Conservation (phyloP, 2,329 filamentous ascomycete species). For the Phaeosphaeria sp. region DNA sequence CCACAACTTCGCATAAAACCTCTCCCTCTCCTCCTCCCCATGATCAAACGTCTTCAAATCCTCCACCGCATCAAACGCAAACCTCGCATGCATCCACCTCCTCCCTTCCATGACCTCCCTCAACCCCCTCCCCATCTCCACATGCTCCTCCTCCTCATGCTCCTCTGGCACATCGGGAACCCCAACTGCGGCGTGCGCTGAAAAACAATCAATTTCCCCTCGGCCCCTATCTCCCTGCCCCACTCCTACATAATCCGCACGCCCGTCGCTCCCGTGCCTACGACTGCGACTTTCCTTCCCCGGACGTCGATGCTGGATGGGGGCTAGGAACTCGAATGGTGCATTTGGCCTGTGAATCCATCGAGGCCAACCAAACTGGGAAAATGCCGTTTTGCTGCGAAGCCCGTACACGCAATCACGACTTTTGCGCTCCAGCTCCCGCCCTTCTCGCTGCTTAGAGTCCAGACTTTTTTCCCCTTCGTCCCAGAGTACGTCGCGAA, state of each 20-base stretch:
- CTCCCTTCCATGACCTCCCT: slow-evolving; percentile 42
- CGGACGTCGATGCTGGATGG: slow-evolving; percentile 59
- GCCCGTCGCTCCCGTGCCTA: slow-evolving; percentile 68
- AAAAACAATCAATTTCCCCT: slow-evolving; percentile 61
- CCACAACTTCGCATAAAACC: slow-evolving; percentile 48
- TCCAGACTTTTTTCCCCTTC: not conserved
- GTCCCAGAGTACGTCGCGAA: slow-evolving; percentile 54
- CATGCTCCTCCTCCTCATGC: slow-evolving; percentile 12
- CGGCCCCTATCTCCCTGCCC: slow-evolving; percentile 55
- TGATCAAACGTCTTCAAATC: slow-evolving; percentile 54
- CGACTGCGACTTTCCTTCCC: slow-evolving; percentile 63
- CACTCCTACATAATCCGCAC: slow-evolving; percentile 67
- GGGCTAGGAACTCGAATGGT: slow-evolving; percentile 66
- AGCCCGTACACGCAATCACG: slow-evolving; percentile 59
- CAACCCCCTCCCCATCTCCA: slow-evolving; percentile 5
- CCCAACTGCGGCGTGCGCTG: slow-evolving; percentile 63
- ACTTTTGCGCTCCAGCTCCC: slow-evolving; percentile 59
- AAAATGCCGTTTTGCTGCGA: slow-evolving; percentile 63
- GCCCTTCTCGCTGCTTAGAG: slow-evolving; percentile 18
- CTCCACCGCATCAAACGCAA: slow-evolving; percentile 46
- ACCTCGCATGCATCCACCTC: slow-evolving; percentile 5
- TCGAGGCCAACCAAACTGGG: slow-evolving; percentile 64
- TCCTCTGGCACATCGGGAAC: slow-evolving; percentile 8
- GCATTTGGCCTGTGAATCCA: slow-evolving; percentile 62
- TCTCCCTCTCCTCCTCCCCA: slow-evolving; percentile 44